Evolutionary conservation across 108 stramenopile genomes (phyloP).

Genomic region (Epipyxis sp.): DNA sequence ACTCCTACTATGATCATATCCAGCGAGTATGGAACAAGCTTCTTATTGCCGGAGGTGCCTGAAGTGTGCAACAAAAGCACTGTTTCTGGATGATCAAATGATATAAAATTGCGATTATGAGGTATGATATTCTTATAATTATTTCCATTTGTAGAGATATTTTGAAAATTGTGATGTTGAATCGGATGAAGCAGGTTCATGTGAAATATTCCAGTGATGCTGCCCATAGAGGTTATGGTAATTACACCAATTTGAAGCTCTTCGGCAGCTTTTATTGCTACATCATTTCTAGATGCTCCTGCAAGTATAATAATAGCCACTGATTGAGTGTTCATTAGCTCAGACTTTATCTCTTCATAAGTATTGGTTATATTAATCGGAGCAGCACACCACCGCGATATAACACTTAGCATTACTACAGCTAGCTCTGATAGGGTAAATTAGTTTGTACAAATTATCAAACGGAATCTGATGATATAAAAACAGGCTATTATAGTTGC

Average conservation of each 20-base stretch:
- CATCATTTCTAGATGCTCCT: background rate
- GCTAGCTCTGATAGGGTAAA: conserved; percentile 25
- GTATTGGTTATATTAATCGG: conserved; percentile 7
- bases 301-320: background rate
- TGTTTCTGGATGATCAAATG: conserved; percentile 31
- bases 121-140: too few relatives aligned
- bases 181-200: too few relatives aligned
- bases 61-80: conserved; percentile 67
- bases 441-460: too few relatives aligned
- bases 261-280: background rate
- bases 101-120: background rate
- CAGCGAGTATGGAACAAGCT: conserved; percentile 62
- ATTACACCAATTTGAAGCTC: background rate
- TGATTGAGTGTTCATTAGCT: conserved; percentile 1
- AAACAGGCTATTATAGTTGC: too few relatives aligned
- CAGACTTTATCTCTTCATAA: conserved; percentile 2
- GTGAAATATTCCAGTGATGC: too few relatives aligned
- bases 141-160: background rate
- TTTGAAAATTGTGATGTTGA: background rate
- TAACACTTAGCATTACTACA: background rate
- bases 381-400: conserved; percentile 20
- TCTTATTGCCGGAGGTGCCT: conserved; percentile 68
- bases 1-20: conserved; percentile 56
- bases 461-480: too few relatives aligned
- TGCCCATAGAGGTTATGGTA: background rate